Base-by-base conservation (phyloP, 208 protist genomes). In the Crithidia brevicula region DNA sequence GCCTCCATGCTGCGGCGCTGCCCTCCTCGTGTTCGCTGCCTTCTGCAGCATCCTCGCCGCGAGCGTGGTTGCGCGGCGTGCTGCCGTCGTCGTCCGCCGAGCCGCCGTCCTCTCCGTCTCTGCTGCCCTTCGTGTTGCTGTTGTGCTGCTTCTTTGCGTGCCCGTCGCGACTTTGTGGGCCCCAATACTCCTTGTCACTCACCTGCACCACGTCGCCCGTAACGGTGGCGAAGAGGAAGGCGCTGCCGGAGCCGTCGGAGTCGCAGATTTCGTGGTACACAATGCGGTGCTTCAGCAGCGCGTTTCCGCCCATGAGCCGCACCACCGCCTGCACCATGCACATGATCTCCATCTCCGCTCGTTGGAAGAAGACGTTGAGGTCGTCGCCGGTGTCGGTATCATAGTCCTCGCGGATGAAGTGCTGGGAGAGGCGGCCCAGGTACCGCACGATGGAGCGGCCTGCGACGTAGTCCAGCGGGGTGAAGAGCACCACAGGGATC, bases 371-470 rank as follows among this genome's bases (percentile, higher is more conserved):
- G 42, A 72, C 62, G 51, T 85, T 84, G 33, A 96, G 68, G 46
- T 71, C 54, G 47, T 73, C 66, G 43, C 54, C 52, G 36, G 62
- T 69, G 54, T 66, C 67, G 23, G 85, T 82, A 30, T 90, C 82
- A 51, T 90, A 80, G 54, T 77, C 67, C 50, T 96, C 90, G n/a
- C 94, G 92, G 46, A 98, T 88, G 65, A 96, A 94, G 79, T 97
- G 94, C 62, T 96, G 91, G 6, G 90, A 96, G 65, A 98, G 85
- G 27, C 83, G 83, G 27, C 92, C 92, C 10, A 98, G 64, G 67
- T 96, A 94, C 18, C 88, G 83, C 60, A 87, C 83, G 46, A 96
- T 89, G n/a, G 70, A 80, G 43, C 81, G 74, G 16, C 92, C 90
- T 5, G 92, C 77, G 4, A 98, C 76, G 71, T 85, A 96, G 67